Evolutionary conservation across 2,329 filamentous ascomycete species (phyloP).

Genomic region (Sporothrix luriei): DNA sequence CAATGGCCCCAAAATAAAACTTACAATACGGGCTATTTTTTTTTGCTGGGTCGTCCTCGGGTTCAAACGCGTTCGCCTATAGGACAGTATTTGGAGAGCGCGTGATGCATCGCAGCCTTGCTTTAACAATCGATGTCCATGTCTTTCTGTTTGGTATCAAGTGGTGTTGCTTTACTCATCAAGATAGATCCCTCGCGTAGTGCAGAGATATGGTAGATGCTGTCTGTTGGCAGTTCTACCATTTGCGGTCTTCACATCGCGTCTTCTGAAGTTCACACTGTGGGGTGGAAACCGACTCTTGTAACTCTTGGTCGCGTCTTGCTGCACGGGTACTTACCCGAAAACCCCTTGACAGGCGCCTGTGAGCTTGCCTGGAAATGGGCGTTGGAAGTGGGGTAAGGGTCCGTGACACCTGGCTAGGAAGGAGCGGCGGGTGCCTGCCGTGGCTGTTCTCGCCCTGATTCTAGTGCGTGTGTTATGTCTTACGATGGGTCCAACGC

Average conservation of each 20-base stretch:
- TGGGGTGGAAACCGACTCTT: slow-evolving; percentile 4
- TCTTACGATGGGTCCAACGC: slow-evolving; percentile 18
- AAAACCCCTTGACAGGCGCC: background rate
- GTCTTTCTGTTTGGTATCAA: background rate
- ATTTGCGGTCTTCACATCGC: background rate
- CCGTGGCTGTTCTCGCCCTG: slow-evolving; percentile 8
- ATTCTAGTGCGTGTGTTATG: background rate
- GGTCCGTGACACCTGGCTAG: slow-evolving; percentile 29
- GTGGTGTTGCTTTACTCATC: background rate
- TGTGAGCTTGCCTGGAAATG: slow-evolving; percentile 14
- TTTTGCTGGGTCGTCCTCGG: slow-evolving; percentile 13
- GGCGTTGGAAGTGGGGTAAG: slow-evolving; percentile 21
- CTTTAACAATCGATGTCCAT: background rate
- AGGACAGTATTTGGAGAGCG: slow-evolving; percentile 2
- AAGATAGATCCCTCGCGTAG: background rate
- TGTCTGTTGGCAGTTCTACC: background rate
- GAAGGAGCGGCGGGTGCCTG: slow-evolving; percentile 25
- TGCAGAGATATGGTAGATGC: background rate
- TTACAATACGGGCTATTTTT: slow-evolving; percentile 9
- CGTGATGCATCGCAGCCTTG: slow-evolving; percentile 11
- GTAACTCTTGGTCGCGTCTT: slow-evolving; percentile 8
- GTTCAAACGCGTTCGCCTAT: slow-evolving; percentile 9
- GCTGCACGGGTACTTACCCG: slow-evolving; percentile 6
- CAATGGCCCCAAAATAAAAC: background rate
- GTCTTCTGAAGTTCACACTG: slow-evolving; percentile 16